phyloP scores from a whole-genome alignment of 2,329 filamentous ascomycete species.

The Amylocarpus encephaloides region DNA sequence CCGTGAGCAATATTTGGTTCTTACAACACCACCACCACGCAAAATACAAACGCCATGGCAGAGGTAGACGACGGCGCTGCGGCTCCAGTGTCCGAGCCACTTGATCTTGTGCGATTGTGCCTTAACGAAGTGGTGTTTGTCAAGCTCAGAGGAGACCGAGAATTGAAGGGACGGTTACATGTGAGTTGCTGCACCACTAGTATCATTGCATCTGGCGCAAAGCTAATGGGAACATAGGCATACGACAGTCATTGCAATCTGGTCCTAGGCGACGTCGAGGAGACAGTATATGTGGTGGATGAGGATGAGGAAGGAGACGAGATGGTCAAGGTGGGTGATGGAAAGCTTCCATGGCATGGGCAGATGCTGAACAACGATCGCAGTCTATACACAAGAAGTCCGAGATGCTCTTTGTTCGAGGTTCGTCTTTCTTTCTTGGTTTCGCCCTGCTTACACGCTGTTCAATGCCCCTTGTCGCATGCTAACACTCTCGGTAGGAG shows the following conservation, averaged over 20 bases:
- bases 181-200: conserved; percentile 46
- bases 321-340: conserved; percentile 57
- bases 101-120: conserved; percentile 90
- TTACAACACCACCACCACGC: conserved; percentile 3
- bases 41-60: conserved; percentile 55
- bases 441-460: neutral
- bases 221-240: conserved; percentile 51
- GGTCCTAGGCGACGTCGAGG: conserved; percentile 91
- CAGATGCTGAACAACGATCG: neutral
- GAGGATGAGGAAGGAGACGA: conserved; percentile 79
- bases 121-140: conserved; percentile 96
- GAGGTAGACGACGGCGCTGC: conserved; percentile 68
- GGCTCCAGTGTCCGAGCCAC: conserved; percentile 75
- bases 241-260: conserved; percentile 99
- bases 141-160: conserved; percentile 90
- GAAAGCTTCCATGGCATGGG: neutral
- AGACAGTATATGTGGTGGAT: conserved; percentile 91
- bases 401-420: conserved; percentile 97
- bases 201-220: neutral
- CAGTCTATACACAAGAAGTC: conserved; percentile 94
- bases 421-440: conserved; percentile 43
- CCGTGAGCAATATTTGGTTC: neutral
- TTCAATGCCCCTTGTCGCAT: neutral
- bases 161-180: conserved; percentile 91
- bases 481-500: conserved; percentile 41